Conservation (phyloP, 2,329 filamentous ascomycete genomes). For the Gremmenia infestans region DNA sequence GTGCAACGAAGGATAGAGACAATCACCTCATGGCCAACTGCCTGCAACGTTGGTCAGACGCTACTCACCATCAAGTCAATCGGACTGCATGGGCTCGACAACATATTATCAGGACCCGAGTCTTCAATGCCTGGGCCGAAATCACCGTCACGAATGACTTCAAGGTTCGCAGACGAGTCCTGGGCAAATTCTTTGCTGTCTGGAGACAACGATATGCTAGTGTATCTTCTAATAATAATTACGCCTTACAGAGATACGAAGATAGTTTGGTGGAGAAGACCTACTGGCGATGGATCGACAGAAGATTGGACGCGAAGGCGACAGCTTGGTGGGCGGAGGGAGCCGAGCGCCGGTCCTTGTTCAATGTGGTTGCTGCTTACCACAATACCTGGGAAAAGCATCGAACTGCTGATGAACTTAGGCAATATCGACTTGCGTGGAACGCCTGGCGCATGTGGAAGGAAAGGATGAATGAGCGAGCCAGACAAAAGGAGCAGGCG, state of each 20-base stretch:
- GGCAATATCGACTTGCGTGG: conserved; percentile 14
- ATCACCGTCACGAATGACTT: conserved; percentile 45
- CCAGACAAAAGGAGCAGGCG: conserved; percentile 14
- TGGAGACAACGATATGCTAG: conserved; percentile 36
- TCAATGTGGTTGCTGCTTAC: conserved; percentile 20
- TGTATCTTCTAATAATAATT: conserved; percentile 18
- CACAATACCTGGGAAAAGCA: conserved; percentile 16
- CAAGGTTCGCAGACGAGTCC: conserved; percentile 45
- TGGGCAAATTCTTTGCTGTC: conserved; percentile 48
- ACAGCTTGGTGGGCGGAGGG: conserved; percentile 14
- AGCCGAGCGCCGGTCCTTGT: conserved; percentile 17
- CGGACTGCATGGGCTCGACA: conserved; percentile 63
- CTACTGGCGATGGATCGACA: conserved; percentile 35
- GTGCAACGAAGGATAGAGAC: conserved; percentile 59
- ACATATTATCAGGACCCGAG: conserved; percentile 64
- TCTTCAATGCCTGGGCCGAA: conserved; percentile 65
- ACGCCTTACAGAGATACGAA: conserved; percentile 30
- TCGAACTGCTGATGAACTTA: conserved; percentile 19
- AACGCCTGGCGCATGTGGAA: conserved; percentile 23
- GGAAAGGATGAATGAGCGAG: conserved; percentile 9
- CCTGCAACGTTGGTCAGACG: conserved; percentile 64
- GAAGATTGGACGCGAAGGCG: conserved; percentile 23
- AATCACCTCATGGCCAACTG: conserved; percentile 60
- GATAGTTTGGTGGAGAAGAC: conserved; percentile 27
- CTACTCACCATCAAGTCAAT: conserved; percentile 58